Evolutionary conservation across 345 rosid species (phyloP), one percentile per base, ranked within the genome.

Genomic region (Murraya koenigii): DNA sequence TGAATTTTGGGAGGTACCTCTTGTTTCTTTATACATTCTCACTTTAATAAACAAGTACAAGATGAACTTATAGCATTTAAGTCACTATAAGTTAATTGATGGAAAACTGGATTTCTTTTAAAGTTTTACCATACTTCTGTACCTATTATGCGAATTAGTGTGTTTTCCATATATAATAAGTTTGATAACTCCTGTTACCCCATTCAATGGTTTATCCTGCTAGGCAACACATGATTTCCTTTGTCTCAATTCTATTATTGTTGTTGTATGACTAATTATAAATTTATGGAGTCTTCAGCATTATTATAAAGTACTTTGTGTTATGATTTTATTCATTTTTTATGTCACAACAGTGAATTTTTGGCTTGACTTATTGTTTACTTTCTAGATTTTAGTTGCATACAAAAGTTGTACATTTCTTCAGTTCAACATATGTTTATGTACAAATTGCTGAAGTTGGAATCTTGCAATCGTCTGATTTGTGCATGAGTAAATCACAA

Each of bases 1-100:
- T 84, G 97, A 89, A 82, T 93, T 92, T 75, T 97, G 99, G 99
- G 98, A 94, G 97, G 99, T 92, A 82, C 28, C 66, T 78, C 66
- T 80, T 75, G 77, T 77, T 56, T 33, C 56, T 66, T 55, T 78
- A 77, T 26, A 39, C 38, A 36, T 82, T 69, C 59, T 74, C 15
- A n/a, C 49, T 58, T 74, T n/a, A 39, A 68, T 62, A 41, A 25
- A 62, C 64, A 70, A 17, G 23, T 66, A 28, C 54, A 23, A 63
- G 55, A 41, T 39, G 25, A 61, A 72, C 36, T 17, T 20, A 41
- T 14, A 4, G 55, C 77, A 32, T 62, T 11, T 28, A 69, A 47
- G 35, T n/a, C n/a, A n/a, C n/a, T n/a, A n/a, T n/a, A n/a, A n/a
- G 23, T 47, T 20, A 52, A 70, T 35, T 30, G 61, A 49, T 49